Evolutionary conservation across 306 rosid species (phyloP).

Genomic region (Vachellia pachyceras): DNA sequence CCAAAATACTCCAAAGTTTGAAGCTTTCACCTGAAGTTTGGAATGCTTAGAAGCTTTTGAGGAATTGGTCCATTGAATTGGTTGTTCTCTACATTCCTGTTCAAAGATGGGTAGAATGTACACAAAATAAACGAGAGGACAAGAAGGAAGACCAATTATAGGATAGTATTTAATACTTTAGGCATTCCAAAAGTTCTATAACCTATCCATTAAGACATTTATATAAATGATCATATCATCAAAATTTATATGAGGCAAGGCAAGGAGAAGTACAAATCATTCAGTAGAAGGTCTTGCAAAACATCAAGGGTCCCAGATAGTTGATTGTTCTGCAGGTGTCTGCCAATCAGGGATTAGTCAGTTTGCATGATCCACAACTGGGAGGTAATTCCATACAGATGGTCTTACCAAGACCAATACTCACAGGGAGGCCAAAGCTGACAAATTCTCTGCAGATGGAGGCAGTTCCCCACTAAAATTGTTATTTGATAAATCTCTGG

Average conservation of each 20-base stretch:
- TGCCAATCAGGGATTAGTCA: slow-evolving; percentile 57
- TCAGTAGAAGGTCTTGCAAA: slow-evolving; percentile 82
- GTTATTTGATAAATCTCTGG: slow-evolving; percentile 88
- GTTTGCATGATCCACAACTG: slow-evolving; percentile 25
- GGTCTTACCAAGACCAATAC: slow-evolving; percentile 55
- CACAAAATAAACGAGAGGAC: slow-evolving; percentile 19
- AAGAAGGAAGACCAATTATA: slow-evolving; percentile 17
- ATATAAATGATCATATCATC: slow-evolving; percentile 11
- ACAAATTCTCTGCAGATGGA: slow-evolving; percentile 66
- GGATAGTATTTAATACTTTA: slow-evolving; percentile 26
- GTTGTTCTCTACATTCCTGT: slow-evolving; percentile 91
- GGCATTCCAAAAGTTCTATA: slow-evolving; percentile 26
- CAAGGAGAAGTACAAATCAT: slow-evolving; percentile 72
- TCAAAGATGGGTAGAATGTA: slow-evolving; percentile 41
- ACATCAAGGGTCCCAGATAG: slow-evolving; percentile 84
- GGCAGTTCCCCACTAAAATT: slow-evolving; percentile 89
- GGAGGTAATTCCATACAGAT: slow-evolving; percentile 23
- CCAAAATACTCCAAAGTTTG: slow-evolving; percentile 13
- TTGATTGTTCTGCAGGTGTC: slow-evolving; percentile 84
- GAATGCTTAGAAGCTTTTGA: slow-evolving; percentile 76
- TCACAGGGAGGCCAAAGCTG: slow-evolving; percentile 79
- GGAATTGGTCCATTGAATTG: slow-evolving; percentile 89
- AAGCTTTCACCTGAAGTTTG: slow-evolving; percentile 67
- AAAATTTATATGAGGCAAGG: slow-evolving; percentile 39
- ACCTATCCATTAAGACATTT: slow-evolving; percentile 14